Conservation (phyloP, 176 grass and related monocot genomes). For the Musa acuminata region DNA sequence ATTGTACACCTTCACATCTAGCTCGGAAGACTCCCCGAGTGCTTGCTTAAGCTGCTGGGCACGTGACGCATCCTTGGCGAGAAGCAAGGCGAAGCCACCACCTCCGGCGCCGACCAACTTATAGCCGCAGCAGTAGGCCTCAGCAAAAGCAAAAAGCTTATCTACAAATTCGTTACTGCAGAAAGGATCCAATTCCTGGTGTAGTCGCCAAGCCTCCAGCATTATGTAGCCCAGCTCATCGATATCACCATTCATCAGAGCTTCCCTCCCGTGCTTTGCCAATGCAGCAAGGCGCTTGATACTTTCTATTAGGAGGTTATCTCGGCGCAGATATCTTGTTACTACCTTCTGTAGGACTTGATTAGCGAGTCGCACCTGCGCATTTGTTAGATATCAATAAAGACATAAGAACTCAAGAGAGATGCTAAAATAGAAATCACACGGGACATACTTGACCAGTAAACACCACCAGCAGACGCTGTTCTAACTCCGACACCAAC, state of each 20-base stretch:
- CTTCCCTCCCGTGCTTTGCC: slow-evolving; percentile 66
- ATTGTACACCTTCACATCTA: slow-evolving; percentile 60
- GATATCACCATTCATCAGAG: slow-evolving; percentile 61
- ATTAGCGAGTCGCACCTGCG: slow-evolving; percentile 71
- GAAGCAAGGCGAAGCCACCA: slow-evolving; percentile 67
- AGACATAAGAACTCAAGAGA: background rate
- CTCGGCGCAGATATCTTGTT: slow-evolving; percentile 53
- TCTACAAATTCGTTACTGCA: slow-evolving; percentile 83
- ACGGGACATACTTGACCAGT: slow-evolving; percentile 72
- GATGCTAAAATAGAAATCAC: background rate
- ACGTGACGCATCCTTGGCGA: slow-evolving; percentile 32
- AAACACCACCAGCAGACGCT: slow-evolving; percentile 73
- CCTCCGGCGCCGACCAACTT: slow-evolving; percentile 86
- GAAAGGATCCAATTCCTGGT: slow-evolving; percentile 84
- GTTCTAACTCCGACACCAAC: slow-evolving; percentile 54
- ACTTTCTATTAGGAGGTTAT: slow-evolving; percentile 72
- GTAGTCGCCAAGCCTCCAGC: slow-evolving; percentile 72
- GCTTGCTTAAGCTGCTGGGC: slow-evolving; percentile 33
- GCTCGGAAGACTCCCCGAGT: slow-evolving; percentile 31
- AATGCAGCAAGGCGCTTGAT: slow-evolving; percentile 69
- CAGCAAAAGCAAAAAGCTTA: slow-evolving; percentile 58
- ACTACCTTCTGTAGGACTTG: slow-evolving; percentile 87
- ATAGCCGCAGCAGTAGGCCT: slow-evolving; percentile 78
- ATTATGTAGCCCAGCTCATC: slow-evolving; percentile 67
- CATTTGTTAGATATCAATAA: background rate